Conservation (phyloP, 2,329 filamentous ascomycete species). For the Colletotrichum ledebouriae region DNA sequence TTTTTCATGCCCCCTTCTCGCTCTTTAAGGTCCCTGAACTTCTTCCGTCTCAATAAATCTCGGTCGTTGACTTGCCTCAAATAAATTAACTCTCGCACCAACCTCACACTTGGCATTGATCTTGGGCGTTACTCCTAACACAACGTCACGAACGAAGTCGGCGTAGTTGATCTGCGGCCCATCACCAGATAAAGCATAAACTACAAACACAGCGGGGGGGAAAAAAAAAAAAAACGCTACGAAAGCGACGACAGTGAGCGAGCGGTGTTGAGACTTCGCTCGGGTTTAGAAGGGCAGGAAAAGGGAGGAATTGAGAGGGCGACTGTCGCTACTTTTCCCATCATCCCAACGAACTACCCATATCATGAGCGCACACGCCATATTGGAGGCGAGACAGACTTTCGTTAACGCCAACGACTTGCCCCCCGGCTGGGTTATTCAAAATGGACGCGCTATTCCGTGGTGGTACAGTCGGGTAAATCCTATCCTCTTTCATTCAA, state of each 20-base stretch:
- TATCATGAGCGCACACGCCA: slow-evolving; percentile 28
- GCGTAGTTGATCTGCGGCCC: slow-evolving; percentile 39
- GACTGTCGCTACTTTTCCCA: slow-evolving; percentile 7
- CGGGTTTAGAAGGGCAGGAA: slow-evolving; percentile 14
- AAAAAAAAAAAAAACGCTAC: background rate
- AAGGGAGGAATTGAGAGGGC: slow-evolving; percentile 2
- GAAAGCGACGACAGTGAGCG: background rate
- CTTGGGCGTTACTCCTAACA: background rate
- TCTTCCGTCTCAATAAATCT: background rate
- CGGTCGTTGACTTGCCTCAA: slow-evolving; percentile 21
- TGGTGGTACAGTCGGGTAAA: slow-evolving; percentile 48
- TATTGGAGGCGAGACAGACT: slow-evolving; percentile 36
- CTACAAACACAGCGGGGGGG: background rate
- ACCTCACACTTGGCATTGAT: slow-evolving; percentile 25
- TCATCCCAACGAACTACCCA: slow-evolving; percentile 8
- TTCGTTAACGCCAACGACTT: slow-evolving; percentile 40
- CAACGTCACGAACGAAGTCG: background rate
- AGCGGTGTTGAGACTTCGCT: slow-evolving; percentile 5
- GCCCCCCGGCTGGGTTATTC: slow-evolving; percentile 47
- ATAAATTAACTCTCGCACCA: slow-evolving; percentile 16
- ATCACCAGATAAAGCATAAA: background rate
- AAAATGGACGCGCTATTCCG: slow-evolving; percentile 45
- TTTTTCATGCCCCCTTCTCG: background rate
- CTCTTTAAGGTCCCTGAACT: slow-evolving; percentile 6
- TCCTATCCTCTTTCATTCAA: background rate